Evolutionary conservation across 2,329 filamentous ascomycete genomes (phyloP).

Genomic region (Capronia epimyces): DNA sequence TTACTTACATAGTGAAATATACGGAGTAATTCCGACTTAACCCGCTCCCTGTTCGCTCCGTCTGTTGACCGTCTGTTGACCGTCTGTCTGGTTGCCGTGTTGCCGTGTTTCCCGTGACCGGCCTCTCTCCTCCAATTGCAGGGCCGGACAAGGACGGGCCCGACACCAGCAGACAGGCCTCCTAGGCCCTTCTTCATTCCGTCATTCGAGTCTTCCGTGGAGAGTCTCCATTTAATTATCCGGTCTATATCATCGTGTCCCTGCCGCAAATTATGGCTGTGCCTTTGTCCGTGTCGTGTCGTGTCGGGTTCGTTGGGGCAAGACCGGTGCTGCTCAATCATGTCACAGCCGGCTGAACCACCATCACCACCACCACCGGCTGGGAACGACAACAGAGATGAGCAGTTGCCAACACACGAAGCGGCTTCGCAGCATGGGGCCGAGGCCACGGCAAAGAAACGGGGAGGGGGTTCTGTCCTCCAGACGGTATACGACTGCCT

Average conservation of each 20-base stretch:
- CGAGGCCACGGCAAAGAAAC: background rate
- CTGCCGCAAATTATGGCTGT: conserved; percentile 1
- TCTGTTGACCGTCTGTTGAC: background rate
- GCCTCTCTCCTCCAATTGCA: background rate
- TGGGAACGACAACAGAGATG: conserved; percentile 5
- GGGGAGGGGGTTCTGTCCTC: background rate
- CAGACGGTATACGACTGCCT: conserved; percentile 15
- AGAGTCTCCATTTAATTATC: background rate
- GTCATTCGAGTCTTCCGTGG: conserved; percentile 11
- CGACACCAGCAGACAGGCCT: too few relatives aligned
- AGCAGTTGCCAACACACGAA: background rate
- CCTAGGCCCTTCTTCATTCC: too few relatives aligned
- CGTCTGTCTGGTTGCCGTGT: too few relatives aligned
- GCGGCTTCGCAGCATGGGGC: conserved; percentile 2
- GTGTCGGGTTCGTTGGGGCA: background rate
- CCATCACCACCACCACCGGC: background rate
- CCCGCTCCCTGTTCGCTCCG: too few relatives aligned
- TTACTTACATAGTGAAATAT: too few relatives aligned
- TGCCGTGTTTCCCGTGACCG: conserved; percentile 5
- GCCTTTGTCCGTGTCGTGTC: background rate
- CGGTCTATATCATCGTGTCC: background rate
- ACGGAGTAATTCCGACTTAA: too few relatives aligned
- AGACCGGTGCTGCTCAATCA: conserved; percentile 5
- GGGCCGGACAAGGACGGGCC: background rate
- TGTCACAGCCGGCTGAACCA: conserved; percentile 11